A percentile compares a stretch with the other conserved stretches of the same genome.
phyloP scores from a whole-genome alignment of 2,329 filamentous ascomycete genomes.

The Volutella citrinella region DNA sequence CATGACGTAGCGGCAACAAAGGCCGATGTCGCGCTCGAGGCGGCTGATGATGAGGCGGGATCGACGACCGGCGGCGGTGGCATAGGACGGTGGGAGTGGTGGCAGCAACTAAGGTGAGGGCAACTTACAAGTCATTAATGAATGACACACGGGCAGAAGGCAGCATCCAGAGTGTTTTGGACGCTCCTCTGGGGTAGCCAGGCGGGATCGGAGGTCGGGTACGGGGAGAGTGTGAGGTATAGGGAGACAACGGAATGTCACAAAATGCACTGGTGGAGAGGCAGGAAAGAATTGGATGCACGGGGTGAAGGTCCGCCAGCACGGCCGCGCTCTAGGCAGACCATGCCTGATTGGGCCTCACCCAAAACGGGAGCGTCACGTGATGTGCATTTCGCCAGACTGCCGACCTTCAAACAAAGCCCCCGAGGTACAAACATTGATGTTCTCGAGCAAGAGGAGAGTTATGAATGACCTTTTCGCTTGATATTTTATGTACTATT shows the following conservation, averaged over 20 bases:
- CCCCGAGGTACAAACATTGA: no score
- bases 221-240: slow-evolving; percentile 30
- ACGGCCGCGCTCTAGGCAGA: slow-evolving; percentile 24
- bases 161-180: slow-evolving; percentile 22
- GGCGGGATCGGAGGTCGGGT: slow-evolving; percentile 25
- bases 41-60: slow-evolving; percentile 31
- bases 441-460: no score
- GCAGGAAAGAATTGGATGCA: slow-evolving; percentile 41
- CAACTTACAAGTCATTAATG: slow-evolving; percentile 52
- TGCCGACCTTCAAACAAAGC: no score
- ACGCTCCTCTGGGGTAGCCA: slow-evolving; percentile 21
- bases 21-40: slow-evolving; percentile 34
- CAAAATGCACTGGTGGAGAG: slow-evolving; percentile 35
- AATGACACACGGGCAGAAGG: slow-evolving; percentile 37
- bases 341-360: slow-evolving; percentile 19
- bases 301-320: slow-evolving; percentile 26
- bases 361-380: slow-evolving; percentile 12
- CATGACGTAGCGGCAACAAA: slow-evolving; percentile 21
- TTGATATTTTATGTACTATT: no score
- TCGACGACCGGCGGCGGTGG: slow-evolving; percentile 35
- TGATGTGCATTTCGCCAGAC: slow-evolving; percentile 11
- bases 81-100: slow-evolving; percentile 32
- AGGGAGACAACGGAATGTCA: slow-evolving; percentile 32
- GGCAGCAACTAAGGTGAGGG: slow-evolving; percentile 24
- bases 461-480: no score